Base-by-base conservation (phyloP, 2,329 filamentous ascomycete species). In the Leptographium lundbergii region DNA sequence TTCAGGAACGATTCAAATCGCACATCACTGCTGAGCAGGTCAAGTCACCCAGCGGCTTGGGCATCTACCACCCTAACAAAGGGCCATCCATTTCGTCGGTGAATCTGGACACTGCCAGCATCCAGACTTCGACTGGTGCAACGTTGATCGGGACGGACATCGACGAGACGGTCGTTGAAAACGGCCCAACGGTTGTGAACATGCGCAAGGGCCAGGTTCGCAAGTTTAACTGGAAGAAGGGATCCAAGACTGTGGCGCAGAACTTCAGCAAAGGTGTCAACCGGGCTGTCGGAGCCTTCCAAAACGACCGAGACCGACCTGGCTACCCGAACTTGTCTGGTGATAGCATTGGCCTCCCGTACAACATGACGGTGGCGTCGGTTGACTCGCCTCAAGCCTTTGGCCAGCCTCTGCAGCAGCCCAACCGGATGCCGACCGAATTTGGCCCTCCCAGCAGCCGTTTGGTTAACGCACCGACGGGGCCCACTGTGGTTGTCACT, bases 221-320 rank as follows among this genome's bases (percentile, higher is more conserved):
- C 76, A 97, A 96, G 71, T 96, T 96, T 74, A 96, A 96, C 74
- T 97, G 94, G 91, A 96, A 96, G 80, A 96, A 95, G 77, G 91
- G 91, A 47, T 89, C 89, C 47, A 92, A 95, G 73, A 91, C 89
- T 59, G 86, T 97, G 66, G 91, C 91, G 32, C 95, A 96, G 72
- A 92, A 91, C 68, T 88, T 97, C 57, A 88, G 88, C 62, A 96
- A 96, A 75, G 91, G 91, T 57, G 85, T 97, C 71, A 96, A 95
- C 72, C 89, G 91, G 58, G 91, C 91, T 6, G 95, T 96, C 61
- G 87, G 86, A 56, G 87, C 86, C 58, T 85, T 81, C 77, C 81
- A 79, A 69, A 79, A 74, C 69, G 82, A 72, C 67, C 67, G 68
- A 67, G 82, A 86, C 65, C 73, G 75, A 62, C 71, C 74, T 62